Evolutionary conservation across 225 moss, liverwort and hornwort species (phyloP), one percentile per base, ranked within the genome.

Genomic region (Pleurozium schreberi): DNA sequence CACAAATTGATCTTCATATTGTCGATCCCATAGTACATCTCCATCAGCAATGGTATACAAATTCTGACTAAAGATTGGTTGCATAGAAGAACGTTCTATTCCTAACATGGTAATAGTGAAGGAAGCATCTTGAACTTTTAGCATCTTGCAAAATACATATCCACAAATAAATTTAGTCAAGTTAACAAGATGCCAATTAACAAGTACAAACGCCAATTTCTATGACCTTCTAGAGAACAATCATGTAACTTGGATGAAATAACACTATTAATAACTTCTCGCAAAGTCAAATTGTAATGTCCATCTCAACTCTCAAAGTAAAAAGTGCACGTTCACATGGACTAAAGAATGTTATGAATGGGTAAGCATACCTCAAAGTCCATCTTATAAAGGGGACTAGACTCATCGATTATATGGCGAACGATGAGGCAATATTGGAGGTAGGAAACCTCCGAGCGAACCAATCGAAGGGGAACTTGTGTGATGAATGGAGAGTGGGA

Each of bases 371-470:
- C 96, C 96, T 94, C 92, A 36, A 88, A 86, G 62, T 97, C 93
- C 82, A 92, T 87, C 7, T 90, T 94, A 77, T 90, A 92, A 18
- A 96, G 88, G 23, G 97, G 97, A 88, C 97, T 97, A 27, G 92
- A 90, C 30, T 97, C 95, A 82, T 97, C 93, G 71, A 97, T 95
- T 38, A 95, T 75, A 78, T 97, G 97, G 30, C 96, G 92, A 81
- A 97, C 49, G 67, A 92, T 52, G 18, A 95, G 88, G 88, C 93
- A 95, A 69, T 84, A 92, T 49, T 81, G 90, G 50, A 97, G 90
- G 80, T 91, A 94, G 21, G 95, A 91, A 42, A 93, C 91, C 71
- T 96, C 93, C 19, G 93, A 84, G 8, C 93, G 96, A 53, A 94
- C 91, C 50, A 97, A 78, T 70, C 47, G 78, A 9, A 94, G 91